phyloP scores from a whole-genome alignment of 1,284 basidiomycete genomes.

The Hymenochaete sp. region DNA sequence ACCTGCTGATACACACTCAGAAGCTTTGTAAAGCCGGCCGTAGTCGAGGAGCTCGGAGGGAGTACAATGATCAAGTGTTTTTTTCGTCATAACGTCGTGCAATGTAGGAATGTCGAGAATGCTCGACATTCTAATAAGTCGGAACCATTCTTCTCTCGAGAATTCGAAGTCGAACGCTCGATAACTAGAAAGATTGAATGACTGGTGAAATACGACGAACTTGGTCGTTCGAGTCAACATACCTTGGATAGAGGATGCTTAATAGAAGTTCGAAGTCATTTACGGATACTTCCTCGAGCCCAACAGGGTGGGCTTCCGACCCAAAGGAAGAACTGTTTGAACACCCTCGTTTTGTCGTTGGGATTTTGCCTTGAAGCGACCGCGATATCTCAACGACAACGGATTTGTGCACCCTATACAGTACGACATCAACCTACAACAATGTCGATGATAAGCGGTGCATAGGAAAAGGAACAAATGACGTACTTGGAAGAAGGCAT shows the following conservation, averaged over 20 bases:
- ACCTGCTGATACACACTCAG: background rate
- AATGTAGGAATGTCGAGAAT: background rate
- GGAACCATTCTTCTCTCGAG: conserved; percentile 4
- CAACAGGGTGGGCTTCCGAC: background rate
- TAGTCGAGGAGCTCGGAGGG: conserved; percentile 4
- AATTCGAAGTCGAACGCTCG: background rate
- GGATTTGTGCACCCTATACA: conserved; percentile 6
- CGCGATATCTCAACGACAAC: conserved; percentile 1
- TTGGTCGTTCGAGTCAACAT: background rate
- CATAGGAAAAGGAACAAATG: background rate
- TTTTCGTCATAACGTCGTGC: background rate
- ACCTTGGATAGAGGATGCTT: conserved; percentile 4
- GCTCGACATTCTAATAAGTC: too few species aligned
- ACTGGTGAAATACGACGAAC: background rate
- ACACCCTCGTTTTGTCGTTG: background rate
- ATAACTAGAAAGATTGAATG: background rate
- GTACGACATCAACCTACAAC: conserved; percentile 1
- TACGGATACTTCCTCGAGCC: background rate
- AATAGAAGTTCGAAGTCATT: conserved; percentile 8
- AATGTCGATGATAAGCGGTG: background rate
- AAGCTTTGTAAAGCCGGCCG: background rate
- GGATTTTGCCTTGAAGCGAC: background rate
- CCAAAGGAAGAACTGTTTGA: background rate
- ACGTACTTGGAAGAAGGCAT: background rate
- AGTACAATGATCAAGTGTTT: background rate